Evolutionary conservation across 2,329 filamentous ascomycete genomes (phyloP).

Genomic region (Ceratocystis eucalypticola): DNA sequence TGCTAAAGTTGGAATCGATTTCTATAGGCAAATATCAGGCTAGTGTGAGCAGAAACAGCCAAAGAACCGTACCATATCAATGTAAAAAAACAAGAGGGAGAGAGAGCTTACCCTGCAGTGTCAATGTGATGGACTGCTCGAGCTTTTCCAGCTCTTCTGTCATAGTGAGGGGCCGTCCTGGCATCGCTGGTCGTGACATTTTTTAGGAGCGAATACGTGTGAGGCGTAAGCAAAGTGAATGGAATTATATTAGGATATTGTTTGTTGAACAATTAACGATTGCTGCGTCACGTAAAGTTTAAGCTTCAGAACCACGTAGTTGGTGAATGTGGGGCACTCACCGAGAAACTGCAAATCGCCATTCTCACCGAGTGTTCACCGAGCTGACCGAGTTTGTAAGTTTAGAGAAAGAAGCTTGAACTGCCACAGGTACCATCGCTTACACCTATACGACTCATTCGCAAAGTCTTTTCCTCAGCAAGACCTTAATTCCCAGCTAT

Average conservation of each 20-base stretch:
- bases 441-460: no score
- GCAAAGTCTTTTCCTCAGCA: no score
- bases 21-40: slow-evolving; percentile 38
- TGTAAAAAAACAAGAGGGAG: neutral
- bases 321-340: slow-evolving; percentile 1
- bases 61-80: neutral
- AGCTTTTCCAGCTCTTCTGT: slow-evolving; percentile 93
- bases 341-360: neutral
- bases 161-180: slow-evolving; percentile 52
- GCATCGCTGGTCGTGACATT: slow-evolving; percentile 38
- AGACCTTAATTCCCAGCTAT: neutral
- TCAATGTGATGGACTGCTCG: slow-evolving; percentile 92
- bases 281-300: neutral
- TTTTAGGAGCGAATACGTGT: neutral
- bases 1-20: slow-evolving; percentile 97
- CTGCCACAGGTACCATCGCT: no score
- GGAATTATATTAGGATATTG: neutral
- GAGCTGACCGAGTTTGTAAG: neutral
- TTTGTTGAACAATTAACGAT: neutral
- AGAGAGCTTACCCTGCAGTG: slow-evolving; percentile 58
- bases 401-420: no score
- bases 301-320: neutral
- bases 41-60: neutral
- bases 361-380: neutral
- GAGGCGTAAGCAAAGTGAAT: neutral